Evolutionary conservation across 169 alveolate species (phyloP).

Genomic region (Sarcocystis neurona): DNA sequence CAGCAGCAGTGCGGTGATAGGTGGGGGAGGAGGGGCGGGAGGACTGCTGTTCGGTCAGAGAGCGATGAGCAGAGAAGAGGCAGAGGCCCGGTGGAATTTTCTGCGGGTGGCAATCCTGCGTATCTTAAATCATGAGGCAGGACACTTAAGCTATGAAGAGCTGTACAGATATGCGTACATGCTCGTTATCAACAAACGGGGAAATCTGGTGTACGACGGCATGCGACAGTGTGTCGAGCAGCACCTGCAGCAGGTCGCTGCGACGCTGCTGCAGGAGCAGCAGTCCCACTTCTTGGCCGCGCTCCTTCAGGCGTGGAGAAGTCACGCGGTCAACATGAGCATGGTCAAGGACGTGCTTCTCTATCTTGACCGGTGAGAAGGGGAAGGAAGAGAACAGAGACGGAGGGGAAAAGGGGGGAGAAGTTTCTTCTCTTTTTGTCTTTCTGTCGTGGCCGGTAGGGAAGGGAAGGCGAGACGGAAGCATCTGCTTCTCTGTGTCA

Average conservation of each 20-base stretch:
- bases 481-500: not conserved
- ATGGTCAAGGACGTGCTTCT: conserved; percentile 52
- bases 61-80: conserved; percentile 20
- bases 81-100: conserved; percentile 58
- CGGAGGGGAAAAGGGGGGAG: not conserved
- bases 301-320: conserved; percentile 28
- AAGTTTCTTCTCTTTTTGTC: not conserved
- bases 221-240: conserved; percentile 32
- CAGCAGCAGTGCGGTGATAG: too few relatives aligned
- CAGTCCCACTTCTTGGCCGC: conserved; percentile 11
- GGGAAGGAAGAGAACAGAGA: not conserved
- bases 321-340: conserved; percentile 41
- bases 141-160: conserved; percentile 68
- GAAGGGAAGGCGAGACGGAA: not conserved
- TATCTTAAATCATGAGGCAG: conserved; percentile 67
- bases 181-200: conserved; percentile 53
- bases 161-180: conserved; percentile 50
- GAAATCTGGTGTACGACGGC: conserved; percentile 49
- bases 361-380: conserved; percentile 46
- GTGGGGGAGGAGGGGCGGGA: too few relatives aligned
- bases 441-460: not conserved
- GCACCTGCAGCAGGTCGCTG: conserved; percentile 37
- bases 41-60: conserved; percentile 1
- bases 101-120: conserved; percentile 65
- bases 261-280: not conserved